These are phyloP conservation scores for Mycosphaerella arachidis DNA, from an alignment of 2,329 filamentous ascomycete genomes.

Conservation along the genomic window DNA sequence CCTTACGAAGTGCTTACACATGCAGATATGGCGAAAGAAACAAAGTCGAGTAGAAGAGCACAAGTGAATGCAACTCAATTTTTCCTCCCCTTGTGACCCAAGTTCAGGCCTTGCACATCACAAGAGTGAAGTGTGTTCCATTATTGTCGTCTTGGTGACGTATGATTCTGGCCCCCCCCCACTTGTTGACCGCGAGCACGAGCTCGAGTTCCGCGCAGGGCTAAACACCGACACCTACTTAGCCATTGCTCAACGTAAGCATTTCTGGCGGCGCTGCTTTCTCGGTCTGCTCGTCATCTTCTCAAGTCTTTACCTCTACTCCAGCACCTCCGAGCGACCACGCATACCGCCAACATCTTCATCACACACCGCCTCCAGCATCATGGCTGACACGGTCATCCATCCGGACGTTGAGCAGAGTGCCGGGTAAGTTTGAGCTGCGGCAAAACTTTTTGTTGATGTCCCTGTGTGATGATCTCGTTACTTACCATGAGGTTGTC, in stretches of 20 bases:
- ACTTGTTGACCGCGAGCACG: not conserved
- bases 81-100: not conserved
- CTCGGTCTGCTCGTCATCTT: not conserved
- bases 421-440: constrained; percentile 41
- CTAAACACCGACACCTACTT: not conserved
- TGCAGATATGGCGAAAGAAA: not conserved
- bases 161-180: not conserved
- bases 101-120: not conserved
- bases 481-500: not conserved
- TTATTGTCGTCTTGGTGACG: not conserved
- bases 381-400: constrained; percentile 48
- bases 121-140: not conserved
- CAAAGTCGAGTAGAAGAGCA: not conserved
- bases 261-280: not conserved
- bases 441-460: constrained; percentile 8
- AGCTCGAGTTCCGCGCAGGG: not conserved
- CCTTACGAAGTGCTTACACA: not conserved
- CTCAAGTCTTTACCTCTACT: not conserved
- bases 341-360: not conserved
- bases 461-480: not conserved
- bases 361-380: constrained; percentile 6
- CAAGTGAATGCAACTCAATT: not conserved
- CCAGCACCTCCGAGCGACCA: not conserved
- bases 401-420: constrained; percentile 40
- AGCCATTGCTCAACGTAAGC: not conserved